These are phyloP conservation scores for Phaeophleospora eucalypticola DNA, from an alignment of 2,329 filamentous ascomycete species.

Conservation along the genomic window DNA sequence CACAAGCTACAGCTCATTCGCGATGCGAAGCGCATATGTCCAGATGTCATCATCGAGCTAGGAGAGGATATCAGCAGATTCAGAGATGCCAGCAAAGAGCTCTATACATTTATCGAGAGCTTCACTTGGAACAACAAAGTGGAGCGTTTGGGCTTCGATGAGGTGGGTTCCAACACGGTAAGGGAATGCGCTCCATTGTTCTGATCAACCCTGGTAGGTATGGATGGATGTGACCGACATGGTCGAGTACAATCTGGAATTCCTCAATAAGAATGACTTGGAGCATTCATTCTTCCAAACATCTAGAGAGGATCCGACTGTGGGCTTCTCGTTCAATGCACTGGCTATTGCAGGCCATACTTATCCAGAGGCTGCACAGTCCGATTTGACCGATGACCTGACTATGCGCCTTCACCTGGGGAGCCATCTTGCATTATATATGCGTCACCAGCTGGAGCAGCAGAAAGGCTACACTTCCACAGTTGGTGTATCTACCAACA, in stretches of 20 bases:
- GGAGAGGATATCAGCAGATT: constrained; percentile 85
- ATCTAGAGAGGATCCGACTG: constrained; percentile 65
- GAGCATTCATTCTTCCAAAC: constrained; percentile 74
- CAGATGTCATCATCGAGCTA: constrained; percentile 77
- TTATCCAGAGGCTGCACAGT: constrained; percentile 41
- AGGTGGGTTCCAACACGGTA: constrained; percentile 40
- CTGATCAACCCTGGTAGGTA: constrained; percentile 27
- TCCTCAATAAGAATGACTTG: constrained; percentile 65
- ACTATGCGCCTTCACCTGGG: constrained; percentile 64
- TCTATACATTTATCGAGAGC: constrained; percentile 68
- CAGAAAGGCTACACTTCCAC: constrained; percentile 82
- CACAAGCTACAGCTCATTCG: constrained; percentile 80
- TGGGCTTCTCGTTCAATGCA: constrained; percentile 78
- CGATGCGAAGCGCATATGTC: constrained; percentile 75
- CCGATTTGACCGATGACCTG: constrained; percentile 13
- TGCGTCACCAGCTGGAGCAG: constrained; percentile 68
- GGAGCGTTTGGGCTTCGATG: constrained; percentile 85
- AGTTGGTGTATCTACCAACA: constrained; percentile 82
- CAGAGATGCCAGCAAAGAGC: constrained; percentile 75
- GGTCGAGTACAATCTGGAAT: constrained; percentile 70
- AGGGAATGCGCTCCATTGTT: too few species aligned
- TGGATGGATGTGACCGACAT: constrained; percentile 83
- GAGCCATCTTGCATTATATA: constrained; percentile 72
- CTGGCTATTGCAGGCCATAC: constrained; percentile 61
- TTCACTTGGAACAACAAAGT: constrained; percentile 75